These are phyloP conservation scores for Vitellaria paradoxa DNA, from an alignment of 179 eudicot species.

Conservation along the genomic window DNA sequence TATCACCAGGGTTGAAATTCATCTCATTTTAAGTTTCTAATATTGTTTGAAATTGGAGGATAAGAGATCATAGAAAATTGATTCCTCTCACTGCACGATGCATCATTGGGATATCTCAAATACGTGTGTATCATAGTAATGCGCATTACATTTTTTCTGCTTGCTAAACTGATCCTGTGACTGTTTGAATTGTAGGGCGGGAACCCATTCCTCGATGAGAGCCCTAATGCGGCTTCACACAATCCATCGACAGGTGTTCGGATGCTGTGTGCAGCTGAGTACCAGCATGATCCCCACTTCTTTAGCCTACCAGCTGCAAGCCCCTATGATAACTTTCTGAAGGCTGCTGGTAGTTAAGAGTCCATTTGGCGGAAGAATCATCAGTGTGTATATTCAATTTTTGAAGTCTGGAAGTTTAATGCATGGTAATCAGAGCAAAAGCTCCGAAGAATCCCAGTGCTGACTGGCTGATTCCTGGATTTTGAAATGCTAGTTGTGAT, in stretches of 20 bases:
- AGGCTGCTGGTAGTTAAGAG: slow-evolving; percentile 47
- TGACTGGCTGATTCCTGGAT: not conserved
- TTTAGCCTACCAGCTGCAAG: slow-evolving; percentile 44
- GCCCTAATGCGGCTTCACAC: not conserved
- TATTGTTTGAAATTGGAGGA: not conserved
- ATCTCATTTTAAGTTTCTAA: not conserved
- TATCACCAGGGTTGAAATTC: not conserved
- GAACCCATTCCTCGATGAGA: slow-evolving; percentile 40
- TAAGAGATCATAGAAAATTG: not conserved
- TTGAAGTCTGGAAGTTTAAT: not conserved
- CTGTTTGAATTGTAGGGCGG: slow-evolving; percentile 18
- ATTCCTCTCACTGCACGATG: not conserved
- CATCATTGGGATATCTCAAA: not conserved
- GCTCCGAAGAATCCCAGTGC: not conserved
- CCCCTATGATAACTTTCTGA: slow-evolving; percentile 58
- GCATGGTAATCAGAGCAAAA: not conserved
- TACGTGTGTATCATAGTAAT: not conserved
- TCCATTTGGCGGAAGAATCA: not conserved
- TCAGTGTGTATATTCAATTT: no score
- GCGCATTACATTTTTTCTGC: not conserved
- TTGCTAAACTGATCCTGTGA: not conserved
- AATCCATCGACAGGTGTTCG: slow-evolving; percentile 19
- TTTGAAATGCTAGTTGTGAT: slow-evolving; percentile 1
- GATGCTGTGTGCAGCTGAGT: slow-evolving; percentile 38
- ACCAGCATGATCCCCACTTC: slow-evolving; percentile 36